Base-by-base conservation (phyloP, 2,329 filamentous ascomycete genomes). In the Ceratocystis eucalypticola region DNA sequence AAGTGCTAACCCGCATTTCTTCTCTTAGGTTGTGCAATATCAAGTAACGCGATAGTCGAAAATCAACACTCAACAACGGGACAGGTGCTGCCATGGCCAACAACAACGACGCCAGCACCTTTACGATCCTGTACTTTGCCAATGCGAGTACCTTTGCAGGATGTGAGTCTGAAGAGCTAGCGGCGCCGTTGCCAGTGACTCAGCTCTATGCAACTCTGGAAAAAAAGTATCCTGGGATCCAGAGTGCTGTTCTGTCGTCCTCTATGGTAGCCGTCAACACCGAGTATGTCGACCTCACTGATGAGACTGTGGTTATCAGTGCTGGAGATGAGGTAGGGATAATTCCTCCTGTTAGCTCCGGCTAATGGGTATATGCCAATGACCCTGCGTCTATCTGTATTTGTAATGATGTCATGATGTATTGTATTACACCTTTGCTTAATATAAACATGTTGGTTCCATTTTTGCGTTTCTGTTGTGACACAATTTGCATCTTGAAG, bases 271-370 rank as follows among this genome's bases (percentile, higher is more conserved):
- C 89, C 28, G 78, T 95, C 72, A 94, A 95, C 70, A 77, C 93
- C 65, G 82, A 89, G 67, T 95, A 95, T 76, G 85, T 93, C 72
- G 88, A 94, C 73, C 71, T 90, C 10, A 78, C 81, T 10, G 77
- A 79, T 4, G 74, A 74, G 12, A 75, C 75, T 61, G 76, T 76
- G 20, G 73, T 83, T 66, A 88, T 95, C 67, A 76, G 84, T 64
- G 84, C 84, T 69, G 88, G 87, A 33, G 90, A 95, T 73, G 91
- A 95, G 77, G 89, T 95, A 66, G 91, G 88, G 53, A 88, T 95
- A 45, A 93, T 95, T 67, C 90, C 91, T 44, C 90, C 91, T 8
- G 91, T 95, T 70, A 95, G 90, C 78, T 91, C 90, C 46, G 90
- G 90, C 3, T 94, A 75, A 20, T 55, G 20, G 33, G 53, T 15